phyloP scores from a whole-genome alignment of 805 yeast species.

The Kodamaea sagamina region DNA sequence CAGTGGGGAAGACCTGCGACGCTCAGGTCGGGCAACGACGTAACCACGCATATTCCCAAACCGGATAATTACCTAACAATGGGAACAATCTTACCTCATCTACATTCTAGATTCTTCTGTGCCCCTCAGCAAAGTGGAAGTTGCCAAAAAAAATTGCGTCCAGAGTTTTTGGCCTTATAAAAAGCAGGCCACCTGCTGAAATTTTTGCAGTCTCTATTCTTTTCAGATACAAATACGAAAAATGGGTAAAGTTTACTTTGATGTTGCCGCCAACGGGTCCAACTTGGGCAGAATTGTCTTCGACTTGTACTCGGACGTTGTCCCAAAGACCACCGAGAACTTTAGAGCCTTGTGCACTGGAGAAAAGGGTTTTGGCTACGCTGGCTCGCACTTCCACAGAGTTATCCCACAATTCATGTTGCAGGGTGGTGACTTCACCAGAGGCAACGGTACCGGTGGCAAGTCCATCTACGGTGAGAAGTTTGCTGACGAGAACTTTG shows the following conservation, averaged over 20 bases:
- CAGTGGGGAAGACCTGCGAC: background rate
- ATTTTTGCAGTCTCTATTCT: background rate
- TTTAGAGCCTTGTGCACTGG: constrained; percentile 87
- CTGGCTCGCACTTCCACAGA: constrained; percentile 48
- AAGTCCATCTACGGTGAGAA: constrained; percentile 63
- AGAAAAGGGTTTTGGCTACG: constrained; percentile 48
- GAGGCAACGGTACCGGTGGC: constrained; percentile 49
- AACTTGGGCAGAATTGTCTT: constrained; percentile 79
- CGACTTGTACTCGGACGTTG: constrained; percentile 85
- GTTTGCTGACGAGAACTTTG: constrained; percentile 78
- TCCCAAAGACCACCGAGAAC: constrained; percentile 95
- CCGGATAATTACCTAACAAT: constrained; percentile 1
- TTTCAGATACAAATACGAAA: background rate
- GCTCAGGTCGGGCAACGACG: background rate
- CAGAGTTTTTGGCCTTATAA: constrained; percentile 1
- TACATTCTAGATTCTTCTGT: constrained; percentile 8
- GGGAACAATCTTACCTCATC: constrained; percentile 1
- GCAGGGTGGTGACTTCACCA: constrained; percentile 52
- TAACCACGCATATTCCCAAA: constrained; percentile 7
- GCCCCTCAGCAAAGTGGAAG: constrained; percentile 4
- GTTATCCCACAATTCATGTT: constrained; percentile 50
- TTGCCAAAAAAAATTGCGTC: background rate
- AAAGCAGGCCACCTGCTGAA: constrained; percentile 3
- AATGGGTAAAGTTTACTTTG: constrained; percentile 79
- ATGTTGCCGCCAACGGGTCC: constrained; percentile 71